These are phyloP conservation scores for Neocucurbitaria cava DNA, from an alignment of 2,329 filamentous ascomycete genomes.

Conservation along the genomic window DNA sequence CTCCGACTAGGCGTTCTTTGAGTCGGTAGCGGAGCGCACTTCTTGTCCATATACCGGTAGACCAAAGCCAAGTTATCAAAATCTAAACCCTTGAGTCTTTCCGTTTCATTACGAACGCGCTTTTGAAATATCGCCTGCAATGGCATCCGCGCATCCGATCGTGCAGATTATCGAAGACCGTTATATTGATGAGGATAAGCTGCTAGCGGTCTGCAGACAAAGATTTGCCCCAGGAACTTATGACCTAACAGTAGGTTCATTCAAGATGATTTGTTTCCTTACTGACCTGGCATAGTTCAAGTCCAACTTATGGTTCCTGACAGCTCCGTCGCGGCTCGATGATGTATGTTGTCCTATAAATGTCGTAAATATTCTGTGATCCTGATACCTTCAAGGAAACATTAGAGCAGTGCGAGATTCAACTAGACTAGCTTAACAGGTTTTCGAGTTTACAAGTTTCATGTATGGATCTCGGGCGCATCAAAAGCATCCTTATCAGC, in stretches of 20 bases:
- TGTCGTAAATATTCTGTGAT: background rate
- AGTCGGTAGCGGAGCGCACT: background rate
- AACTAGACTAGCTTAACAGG: background rate
- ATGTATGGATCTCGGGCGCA: too few species aligned
- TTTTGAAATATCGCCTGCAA: background rate
- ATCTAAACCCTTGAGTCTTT: background rate
- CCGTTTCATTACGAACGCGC: background rate
- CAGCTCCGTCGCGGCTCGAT: conserved; percentile 9
- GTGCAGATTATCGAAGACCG: conserved; percentile 26
- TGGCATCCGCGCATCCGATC: background rate
- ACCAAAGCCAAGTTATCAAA: background rate
- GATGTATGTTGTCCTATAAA: conserved; percentile 3
- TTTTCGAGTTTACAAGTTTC: background rate
- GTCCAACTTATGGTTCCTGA: conserved; percentile 12
- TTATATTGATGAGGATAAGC: conserved; percentile 28
- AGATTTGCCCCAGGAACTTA: conserved; percentile 19
- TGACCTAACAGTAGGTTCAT: conserved; percentile 8
- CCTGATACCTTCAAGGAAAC: conserved; percentile 3
- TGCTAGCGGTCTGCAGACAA: conserved; percentile 12
- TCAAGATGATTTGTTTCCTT: background rate
- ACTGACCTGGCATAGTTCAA: conserved; percentile 6
- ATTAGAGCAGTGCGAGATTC: conserved; percentile 12
- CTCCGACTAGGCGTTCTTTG: background rate
- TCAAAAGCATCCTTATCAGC: background rate
- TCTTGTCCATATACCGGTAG: background rate